These are phyloP conservation scores for Millerozyma acaciae DNA, from an alignment of 805 yeast species.

Conservation along the genomic window DNA sequence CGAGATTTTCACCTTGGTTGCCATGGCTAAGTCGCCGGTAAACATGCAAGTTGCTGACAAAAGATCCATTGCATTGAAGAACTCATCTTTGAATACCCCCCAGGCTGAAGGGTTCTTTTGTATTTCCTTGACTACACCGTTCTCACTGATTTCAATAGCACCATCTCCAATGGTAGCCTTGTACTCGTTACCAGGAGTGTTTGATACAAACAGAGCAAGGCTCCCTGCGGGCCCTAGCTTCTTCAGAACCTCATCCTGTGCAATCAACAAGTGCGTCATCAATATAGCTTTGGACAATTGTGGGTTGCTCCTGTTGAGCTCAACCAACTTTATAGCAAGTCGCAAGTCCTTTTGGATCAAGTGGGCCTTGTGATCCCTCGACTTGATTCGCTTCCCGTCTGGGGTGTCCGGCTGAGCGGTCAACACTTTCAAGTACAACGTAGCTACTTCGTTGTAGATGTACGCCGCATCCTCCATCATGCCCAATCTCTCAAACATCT, in stretches of 20 bases:
- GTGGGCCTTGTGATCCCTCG: slow-evolving; percentile 44
- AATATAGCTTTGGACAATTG: slow-evolving; percentile 53
- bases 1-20: slow-evolving; percentile 56
- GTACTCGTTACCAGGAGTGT: slow-evolving; percentile 4
- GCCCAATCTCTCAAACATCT: slow-evolving; percentile 73
- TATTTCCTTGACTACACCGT: slow-evolving; percentile 16
- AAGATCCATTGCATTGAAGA: slow-evolving; percentile 72
- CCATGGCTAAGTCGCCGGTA: slow-evolving; percentile 61
- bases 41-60: slow-evolving; percentile 68
- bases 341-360: slow-evolving; percentile 67
- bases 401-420: slow-evolving; percentile 30
- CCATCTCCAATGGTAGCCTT: slow-evolving; percentile 15
- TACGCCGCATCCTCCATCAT: slow-evolving; percentile 60
- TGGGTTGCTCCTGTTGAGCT: slow-evolving; percentile 46
- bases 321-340: slow-evolving; percentile 64
- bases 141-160: slow-evolving; percentile 12
- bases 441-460: slow-evolving; percentile 63
- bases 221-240: slow-evolving; percentile 24
- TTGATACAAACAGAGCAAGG: slow-evolving; percentile 4
- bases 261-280: slow-evolving; percentile 59
- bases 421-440: slow-evolving; percentile 53
- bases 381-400: slow-evolving; percentile 18
- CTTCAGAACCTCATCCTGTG: slow-evolving; percentile 59
- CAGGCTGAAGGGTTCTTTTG: slow-evolving; percentile 49
- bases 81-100: slow-evolving; percentile 74